Evolutionary conservation across 495 filamentous ascomycete species (phyloP).

Genomic region (Hyaloscypha bicolor): DNA sequence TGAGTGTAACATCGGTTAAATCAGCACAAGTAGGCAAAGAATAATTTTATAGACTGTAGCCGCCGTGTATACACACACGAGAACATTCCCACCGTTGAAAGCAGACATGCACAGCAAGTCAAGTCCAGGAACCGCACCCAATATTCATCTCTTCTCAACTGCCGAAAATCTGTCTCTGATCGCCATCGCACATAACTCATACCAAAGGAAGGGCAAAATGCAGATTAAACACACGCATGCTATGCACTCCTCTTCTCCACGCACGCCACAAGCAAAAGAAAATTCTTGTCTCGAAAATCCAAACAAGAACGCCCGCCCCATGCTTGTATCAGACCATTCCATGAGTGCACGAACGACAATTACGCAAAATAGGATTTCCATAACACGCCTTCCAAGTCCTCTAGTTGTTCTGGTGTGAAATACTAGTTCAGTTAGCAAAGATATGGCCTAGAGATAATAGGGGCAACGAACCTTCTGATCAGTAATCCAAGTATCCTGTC

Average conservation of each 20-base stretch:
- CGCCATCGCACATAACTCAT: neutral
- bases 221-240: neutral
- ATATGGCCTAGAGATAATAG: neutral
- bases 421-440: conserved; percentile 60
- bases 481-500: conserved; percentile 98
- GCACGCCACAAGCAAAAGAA: neutral
- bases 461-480: conserved; percentile 81
- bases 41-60: too few relatives aligned
- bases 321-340: neutral
- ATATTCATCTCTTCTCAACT: neutral
- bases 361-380: conserved; percentile 99
- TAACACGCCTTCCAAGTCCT: conserved; percentile 92
- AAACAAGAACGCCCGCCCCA: neutral
- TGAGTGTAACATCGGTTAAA: too few relatives aligned
- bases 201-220: neutral
- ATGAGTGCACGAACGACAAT: conserved; percentile 3
- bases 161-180: neutral
- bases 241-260: neutral
- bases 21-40: too few relatives aligned
- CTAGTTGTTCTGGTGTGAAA: conserved; percentile 88
- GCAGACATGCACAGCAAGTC: too few relatives aligned
- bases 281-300: neutral
- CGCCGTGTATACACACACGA: too few relatives aligned
- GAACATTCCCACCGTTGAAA: too few relatives aligned
- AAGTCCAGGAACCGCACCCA: too few relatives aligned